Conservation (phyloP, 176 grass and related monocot genomes). For the Rhynchospora pubera region DNA sequence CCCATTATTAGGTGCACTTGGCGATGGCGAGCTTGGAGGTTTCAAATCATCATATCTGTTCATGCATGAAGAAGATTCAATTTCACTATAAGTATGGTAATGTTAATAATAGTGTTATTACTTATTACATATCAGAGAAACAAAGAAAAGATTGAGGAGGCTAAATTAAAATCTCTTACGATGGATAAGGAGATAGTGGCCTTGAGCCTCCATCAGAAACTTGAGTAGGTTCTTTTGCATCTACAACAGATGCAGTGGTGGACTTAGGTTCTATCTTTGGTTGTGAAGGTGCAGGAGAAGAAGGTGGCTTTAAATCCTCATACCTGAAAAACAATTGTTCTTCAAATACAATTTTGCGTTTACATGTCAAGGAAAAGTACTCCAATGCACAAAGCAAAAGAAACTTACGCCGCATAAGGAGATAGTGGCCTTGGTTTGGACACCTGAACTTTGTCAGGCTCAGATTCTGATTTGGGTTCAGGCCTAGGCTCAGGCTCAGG, state of each 20-base stretch:
- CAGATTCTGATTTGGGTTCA: not conserved
- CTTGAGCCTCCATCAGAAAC: not conserved
- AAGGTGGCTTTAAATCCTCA: constrained; percentile 32
- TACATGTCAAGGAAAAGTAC: not conserved
- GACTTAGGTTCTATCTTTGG: constrained; percentile 7
- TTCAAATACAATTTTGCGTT: not conserved
- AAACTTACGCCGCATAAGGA: constrained; percentile 35
- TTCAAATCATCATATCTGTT: constrained; percentile 39
- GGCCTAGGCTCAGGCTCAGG: not conserved
- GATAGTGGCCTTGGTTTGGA: constrained; percentile 16
- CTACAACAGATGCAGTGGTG: not conserved
- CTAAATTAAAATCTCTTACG: constrained; percentile 8
- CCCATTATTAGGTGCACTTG: constrained; percentile 22
- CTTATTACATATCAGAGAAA: not conserved
- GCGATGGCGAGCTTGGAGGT: constrained; percentile 37
- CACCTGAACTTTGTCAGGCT: not conserved
- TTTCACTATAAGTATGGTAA: not conserved
- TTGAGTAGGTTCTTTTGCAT: not conserved
- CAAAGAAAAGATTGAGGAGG: not conserved
- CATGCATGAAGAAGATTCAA: not conserved
- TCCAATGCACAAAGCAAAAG: not conserved
- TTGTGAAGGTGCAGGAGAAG: constrained; percentile 25
- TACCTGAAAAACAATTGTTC: constrained; percentile 21
- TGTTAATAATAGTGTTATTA: not conserved
- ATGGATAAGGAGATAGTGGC: constrained; percentile 30